Evolutionary conservation across 345 rosid genomes (phyloP).

Genomic region (Brassica rapa): DNA sequence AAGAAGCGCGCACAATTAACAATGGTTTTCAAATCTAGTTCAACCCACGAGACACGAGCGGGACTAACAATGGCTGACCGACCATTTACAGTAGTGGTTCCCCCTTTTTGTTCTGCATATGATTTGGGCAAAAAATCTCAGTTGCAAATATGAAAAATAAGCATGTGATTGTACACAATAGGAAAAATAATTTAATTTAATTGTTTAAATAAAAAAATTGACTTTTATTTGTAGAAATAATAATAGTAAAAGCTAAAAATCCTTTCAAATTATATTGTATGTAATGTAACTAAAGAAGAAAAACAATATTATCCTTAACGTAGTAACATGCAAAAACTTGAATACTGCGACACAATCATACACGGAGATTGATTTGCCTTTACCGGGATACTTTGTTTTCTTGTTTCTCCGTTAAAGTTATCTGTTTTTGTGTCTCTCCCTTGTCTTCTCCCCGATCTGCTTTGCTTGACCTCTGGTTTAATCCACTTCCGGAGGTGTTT

Average conservation of each 20-base stretch:
- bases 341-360: not conserved
- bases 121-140: not conserved
- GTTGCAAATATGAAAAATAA: not conserved
- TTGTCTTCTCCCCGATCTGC: too few relatives aligned
- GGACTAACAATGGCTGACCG: conserved; percentile 31
- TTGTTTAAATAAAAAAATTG: not conserved
- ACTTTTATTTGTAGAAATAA: not conserved
- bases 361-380: not conserved
- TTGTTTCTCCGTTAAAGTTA: too few relatives aligned
- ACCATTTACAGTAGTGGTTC: not conserved
- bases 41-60: conserved; percentile 37
- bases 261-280: not conserved
- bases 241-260: not conserved
- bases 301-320: not conserved
- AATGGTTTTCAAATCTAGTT: not conserved
- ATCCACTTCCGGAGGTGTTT: too few relatives aligned
- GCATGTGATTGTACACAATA: not conserved
- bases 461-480: too few relatives aligned
- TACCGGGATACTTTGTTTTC: not conserved
- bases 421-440: too few relatives aligned
- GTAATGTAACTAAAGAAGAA: not conserved
- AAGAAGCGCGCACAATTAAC: conserved; percentile 8
- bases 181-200: not conserved
- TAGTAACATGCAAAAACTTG: not conserved
- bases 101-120: not conserved